Evolutionary conservation across 2,329 filamentous ascomycete genomes (phyloP).

Genomic region (Fusarium vanettenii): DNA sequence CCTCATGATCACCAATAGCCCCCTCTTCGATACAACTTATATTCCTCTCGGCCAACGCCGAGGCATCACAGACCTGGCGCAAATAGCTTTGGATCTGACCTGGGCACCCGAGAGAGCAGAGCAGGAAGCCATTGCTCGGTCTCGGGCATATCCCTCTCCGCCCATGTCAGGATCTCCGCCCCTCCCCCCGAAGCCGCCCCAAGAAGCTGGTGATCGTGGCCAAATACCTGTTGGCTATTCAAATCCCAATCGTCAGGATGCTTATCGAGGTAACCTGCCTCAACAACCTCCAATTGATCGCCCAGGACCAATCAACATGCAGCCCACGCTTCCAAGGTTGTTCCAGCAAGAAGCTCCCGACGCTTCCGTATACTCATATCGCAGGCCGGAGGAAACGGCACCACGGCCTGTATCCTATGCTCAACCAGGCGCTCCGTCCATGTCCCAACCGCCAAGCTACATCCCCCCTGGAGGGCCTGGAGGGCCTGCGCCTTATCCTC

Average conservation of each 20-base stretch:
- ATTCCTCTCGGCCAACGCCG: conserved; percentile 68
- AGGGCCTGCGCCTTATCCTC: conserved; percentile 33
- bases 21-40: conserved; percentile 56
- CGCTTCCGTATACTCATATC: conserved; percentile 41
- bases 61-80: conserved; percentile 65
- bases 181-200: conserved; percentile 68
- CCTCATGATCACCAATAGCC: conserved; percentile 66
- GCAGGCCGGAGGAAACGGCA: conserved; percentile 39
- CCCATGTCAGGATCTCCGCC: conserved; percentile 79
- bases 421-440: conserved; percentile 30
- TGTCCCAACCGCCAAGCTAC: conserved; percentile 39
- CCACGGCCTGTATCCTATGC: conserved; percentile 42
- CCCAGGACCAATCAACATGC: conserved; percentile 39
- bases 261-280: conserved; percentile 56
- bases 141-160: conserved; percentile 76
- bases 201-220: conserved; percentile 67
- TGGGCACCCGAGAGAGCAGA: conserved; percentile 63
- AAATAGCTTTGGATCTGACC: conserved; percentile 60
- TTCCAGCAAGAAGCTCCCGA: conserved; percentile 44
- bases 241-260: conserved; percentile 59
- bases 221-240: conserved; percentile 58
- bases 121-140: conserved; percentile 65
- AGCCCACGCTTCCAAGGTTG: conserved; percentile 40
- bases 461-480: conserved; percentile 31
- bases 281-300: conserved; percentile 40